Percentiles rank a stretch among this genome's conserved stretches.
These are phyloP conservation scores for Cladosporium phlei DNA, from an alignment of 2,329 filamentous ascomycete genomes.

Conservation along the genomic window DNA sequence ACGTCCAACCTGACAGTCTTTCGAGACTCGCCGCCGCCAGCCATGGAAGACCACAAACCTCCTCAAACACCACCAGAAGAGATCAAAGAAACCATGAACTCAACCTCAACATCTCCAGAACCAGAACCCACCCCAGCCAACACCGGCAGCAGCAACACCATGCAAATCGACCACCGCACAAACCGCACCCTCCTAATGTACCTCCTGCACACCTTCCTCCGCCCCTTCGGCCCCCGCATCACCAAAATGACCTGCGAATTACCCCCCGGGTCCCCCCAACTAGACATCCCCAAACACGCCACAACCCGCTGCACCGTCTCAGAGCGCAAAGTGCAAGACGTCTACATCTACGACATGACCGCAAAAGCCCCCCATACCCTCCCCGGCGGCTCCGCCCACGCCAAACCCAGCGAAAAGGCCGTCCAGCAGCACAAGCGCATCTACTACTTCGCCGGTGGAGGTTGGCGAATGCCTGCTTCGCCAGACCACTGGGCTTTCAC, in stretches of 20 bases:
- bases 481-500: slow-evolving; percentile 51
- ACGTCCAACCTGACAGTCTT: no score
- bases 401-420: not conserved
- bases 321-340: slow-evolving; percentile 39
- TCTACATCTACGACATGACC: slow-evolving; percentile 43
- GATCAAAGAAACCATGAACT: no score
- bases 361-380: slow-evolving; percentile 9
- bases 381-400: slow-evolving; percentile 1
- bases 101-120: no score
- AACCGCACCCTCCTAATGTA: slow-evolving; percentile 34
- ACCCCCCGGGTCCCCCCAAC: slow-evolving; percentile 38
- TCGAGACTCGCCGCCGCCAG: no score
- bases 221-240: slow-evolving; percentile 35
- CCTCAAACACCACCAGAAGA: no score
- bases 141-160: slow-evolving; percentile 17
- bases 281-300: slow-evolving; percentile 35
- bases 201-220: slow-evolving; percentile 35
- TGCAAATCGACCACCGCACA: slow-evolving; percentile 34
- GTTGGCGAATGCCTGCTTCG: slow-evolving; percentile 50
- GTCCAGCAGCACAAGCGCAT: slow-evolving; percentile 33
- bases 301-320: slow-evolving; percentile 33
- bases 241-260: slow-evolving; percentile 28
- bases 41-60: not conserved
- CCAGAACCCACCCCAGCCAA: not conserved
- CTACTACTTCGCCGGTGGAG: slow-evolving; percentile 54